A percentile compares a stretch with the other conserved stretches of the same genome.
Evolutionary conservation across 495 filamentous ascomycete species (phyloP).

Genomic region (Pseudevernia furfuracea): DNA sequence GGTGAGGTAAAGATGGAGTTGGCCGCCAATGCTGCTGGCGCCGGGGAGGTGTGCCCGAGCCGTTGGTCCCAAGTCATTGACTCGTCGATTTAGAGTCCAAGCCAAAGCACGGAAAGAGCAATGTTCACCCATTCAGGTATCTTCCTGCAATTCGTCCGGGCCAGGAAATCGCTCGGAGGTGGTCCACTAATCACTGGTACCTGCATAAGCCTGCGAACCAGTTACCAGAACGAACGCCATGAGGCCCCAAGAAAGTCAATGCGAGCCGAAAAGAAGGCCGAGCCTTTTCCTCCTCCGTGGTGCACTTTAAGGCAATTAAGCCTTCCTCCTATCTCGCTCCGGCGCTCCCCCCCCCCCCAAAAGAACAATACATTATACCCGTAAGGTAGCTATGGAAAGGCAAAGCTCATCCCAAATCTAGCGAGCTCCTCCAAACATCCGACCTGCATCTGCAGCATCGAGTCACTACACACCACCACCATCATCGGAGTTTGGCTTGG

Average conservation of each 20-base stretch:
- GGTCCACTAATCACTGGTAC: too few relatives aligned
- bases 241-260: background rate
- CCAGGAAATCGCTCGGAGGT: background rate
- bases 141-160: background rate
- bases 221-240: background rate
- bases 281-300: background rate
- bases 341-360: background rate
- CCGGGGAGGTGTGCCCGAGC: background rate
- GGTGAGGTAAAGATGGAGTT: background rate
- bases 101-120: background rate
- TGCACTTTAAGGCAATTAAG: background rate
- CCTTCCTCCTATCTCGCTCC: background rate
- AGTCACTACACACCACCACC: background rate
- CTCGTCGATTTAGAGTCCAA: background rate
- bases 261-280: slow-evolving; percentile 2
- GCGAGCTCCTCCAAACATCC: background rate
- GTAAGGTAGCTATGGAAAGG: background rate
- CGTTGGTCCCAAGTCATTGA: background rate
- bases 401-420: background rate
- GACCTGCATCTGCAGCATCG: background rate
- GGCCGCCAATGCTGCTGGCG: background rate
- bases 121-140: background rate
- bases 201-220: slow-evolving; percentile 1
- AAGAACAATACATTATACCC: background rate
- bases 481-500: background rate